Conservation (phyloP, 2,329 filamentous ascomycete genomes). For the Aureobasidium sp. region DNA sequence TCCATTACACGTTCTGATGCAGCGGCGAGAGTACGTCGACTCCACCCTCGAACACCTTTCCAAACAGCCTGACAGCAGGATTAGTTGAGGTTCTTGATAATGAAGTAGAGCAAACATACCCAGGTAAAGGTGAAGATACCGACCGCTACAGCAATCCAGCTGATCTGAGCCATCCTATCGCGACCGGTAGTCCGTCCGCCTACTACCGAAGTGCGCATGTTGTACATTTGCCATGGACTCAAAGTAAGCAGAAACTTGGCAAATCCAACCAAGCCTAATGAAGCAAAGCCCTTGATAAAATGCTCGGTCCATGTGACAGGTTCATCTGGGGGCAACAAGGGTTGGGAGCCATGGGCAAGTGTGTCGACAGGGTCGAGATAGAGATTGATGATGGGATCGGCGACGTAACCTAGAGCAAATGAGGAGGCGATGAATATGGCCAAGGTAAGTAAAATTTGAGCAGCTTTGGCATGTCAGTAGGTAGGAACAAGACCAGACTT, state of each 20-base stretch:
- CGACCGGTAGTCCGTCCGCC: conserved; percentile 57
- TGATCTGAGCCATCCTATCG: conserved; percentile 70
- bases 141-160: conserved; percentile 69
- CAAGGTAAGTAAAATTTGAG: conserved; percentile 65
- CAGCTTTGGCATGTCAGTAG: conserved; percentile 36
- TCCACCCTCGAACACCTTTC: conserved; percentile 71
- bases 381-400: conserved; percentile 84
- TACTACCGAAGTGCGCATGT: conserved; percentile 56
- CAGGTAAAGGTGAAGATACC: conserved; percentile 73
- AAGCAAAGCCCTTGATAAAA: conserved; percentile 84
- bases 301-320: conserved; percentile 67
- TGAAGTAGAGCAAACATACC: conserved; percentile 45
- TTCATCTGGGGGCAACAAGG: conserved; percentile 38
- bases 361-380: conserved; percentile 65
- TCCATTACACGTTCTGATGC: conserved; percentile 78
- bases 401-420: conserved; percentile 82
- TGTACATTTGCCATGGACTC: conserved; percentile 70
- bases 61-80: conserved; percentile 57
- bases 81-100: conserved; percentile 20
- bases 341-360: conserved; percentile 24
- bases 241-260: conserved; percentile 70
- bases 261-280: conserved; percentile 78
- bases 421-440: conserved; percentile 63
- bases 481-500: background rate
- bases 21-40: conserved; percentile 63